phyloP scores from a whole-genome alignment of 1,139 yeast genomes.

The Blastobotrys malaysiensis region DNA sequence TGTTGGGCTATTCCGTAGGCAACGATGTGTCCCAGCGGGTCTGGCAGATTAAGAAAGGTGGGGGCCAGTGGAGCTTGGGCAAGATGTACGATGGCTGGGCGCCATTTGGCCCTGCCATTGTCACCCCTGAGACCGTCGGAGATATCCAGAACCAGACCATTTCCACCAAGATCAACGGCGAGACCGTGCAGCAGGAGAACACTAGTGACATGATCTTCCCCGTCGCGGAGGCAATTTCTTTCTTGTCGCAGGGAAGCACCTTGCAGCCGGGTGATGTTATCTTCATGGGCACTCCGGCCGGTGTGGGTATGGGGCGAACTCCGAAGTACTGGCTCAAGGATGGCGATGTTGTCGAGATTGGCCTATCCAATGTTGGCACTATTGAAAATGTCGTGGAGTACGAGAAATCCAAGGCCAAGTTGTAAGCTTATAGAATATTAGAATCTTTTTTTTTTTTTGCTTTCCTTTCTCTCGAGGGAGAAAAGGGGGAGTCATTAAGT shows the following conservation, averaged over 20 bases:
- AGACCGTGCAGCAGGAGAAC: conserved; percentile 40
- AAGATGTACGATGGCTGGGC: conserved; percentile 54
- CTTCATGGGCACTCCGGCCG: conserved; percentile 51
- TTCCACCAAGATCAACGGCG: conserved; percentile 40
- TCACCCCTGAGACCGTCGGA: conserved; percentile 32
- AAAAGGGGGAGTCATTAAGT: too few species aligned
- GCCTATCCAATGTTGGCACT: conserved; percentile 42
- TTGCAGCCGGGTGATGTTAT: conserved; percentile 46
- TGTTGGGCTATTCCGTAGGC: conserved; percentile 49
- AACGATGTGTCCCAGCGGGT: conserved; percentile 52
- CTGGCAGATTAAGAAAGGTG: conserved; percentile 45
- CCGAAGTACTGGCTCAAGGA: conserved; percentile 40
- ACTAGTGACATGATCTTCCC: conserved; percentile 48
- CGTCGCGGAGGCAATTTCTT: conserved; percentile 42
- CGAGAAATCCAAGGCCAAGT: conserved; percentile 19
- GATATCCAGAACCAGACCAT: conserved; percentile 36
- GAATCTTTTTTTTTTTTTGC: neutral
- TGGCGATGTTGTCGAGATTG: conserved; percentile 43
- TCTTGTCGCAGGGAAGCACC: conserved; percentile 48
- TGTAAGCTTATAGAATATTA: conserved; percentile 1
- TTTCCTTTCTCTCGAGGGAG: too few species aligned
- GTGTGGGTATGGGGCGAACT: conserved; percentile 46
- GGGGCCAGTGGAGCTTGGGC: conserved; percentile 48
- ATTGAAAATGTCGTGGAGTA: conserved; percentile 38
- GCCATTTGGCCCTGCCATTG: conserved; percentile 50